phyloP scores from a whole-genome alignment of 2,329 filamentous ascomycete genomes.

The Arthrobotrys conoides region DNA sequence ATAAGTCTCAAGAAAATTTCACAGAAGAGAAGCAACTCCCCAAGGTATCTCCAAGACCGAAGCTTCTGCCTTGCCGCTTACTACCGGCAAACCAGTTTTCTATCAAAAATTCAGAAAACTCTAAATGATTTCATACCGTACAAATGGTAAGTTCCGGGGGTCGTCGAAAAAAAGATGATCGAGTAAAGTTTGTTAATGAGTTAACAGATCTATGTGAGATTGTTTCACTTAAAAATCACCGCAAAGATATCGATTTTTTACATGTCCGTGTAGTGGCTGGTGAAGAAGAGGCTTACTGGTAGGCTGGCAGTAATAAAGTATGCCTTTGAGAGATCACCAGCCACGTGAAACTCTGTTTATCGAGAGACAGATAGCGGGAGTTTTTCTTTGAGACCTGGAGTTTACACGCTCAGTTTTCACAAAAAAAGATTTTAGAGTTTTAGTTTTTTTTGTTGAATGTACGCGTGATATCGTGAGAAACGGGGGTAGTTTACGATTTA shows the following conservation, averaged over 20 bases:
- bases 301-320: neutral
- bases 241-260: slow-evolving; percentile 19
- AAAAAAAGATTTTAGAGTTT: slow-evolving; percentile 31
- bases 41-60: neutral
- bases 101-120: slow-evolving; percentile 2
- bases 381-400: slow-evolving; percentile 19
- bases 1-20: neutral
- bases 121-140: slow-evolving; percentile 23
- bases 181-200: slow-evolving; percentile 1
- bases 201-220: neutral
- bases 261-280: slow-evolving; percentile 55
- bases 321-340: slow-evolving; percentile 10
- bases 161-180: slow-evolving; percentile 6
- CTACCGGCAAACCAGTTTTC: slow-evolving; percentile 1
- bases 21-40: neutral
- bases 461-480: slow-evolving; percentile 8
- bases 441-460: neutral
- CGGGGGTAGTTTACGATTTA: slow-evolving; percentile 18
- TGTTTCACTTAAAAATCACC: slow-evolving; percentile 32
- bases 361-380: slow-evolving; percentile 42
- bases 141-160: slow-evolving; percentile 31
- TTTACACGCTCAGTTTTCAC: slow-evolving; percentile 29
- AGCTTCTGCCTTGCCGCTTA: slow-evolving; percentile 35
- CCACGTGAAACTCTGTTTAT: slow-evolving; percentile 60
- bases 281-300: slow-evolving; percentile 1